These are phyloP conservation scores for Termitomyces sp. DNA, from an alignment of 768 basidiomycete genomes.

Conservation along the genomic window DNA sequence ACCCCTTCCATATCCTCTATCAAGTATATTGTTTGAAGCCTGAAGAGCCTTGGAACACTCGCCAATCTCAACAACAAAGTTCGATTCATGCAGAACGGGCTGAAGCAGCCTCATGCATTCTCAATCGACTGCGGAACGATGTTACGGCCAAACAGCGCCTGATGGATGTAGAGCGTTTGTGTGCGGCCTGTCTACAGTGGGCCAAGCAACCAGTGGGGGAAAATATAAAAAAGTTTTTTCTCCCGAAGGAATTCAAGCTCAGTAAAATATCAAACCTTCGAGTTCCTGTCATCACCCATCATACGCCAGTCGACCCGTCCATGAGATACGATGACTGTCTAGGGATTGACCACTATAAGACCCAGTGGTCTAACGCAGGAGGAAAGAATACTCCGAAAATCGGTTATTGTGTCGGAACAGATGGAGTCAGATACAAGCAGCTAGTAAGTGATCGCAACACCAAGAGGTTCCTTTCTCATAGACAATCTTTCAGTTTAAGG, in stretches of 20 bases:
- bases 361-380: constrained; percentile 58
- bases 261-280: constrained; percentile 43
- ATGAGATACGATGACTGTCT: constrained; percentile 63
- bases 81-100: constrained; percentile 53
- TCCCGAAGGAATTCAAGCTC: constrained; percentile 45
- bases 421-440: constrained; percentile 68
- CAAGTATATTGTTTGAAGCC: constrained; percentile 75
- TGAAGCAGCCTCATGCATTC: constrained; percentile 59
- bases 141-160: constrained; percentile 32
- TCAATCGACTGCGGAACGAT: constrained; percentile 45
- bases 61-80: constrained; percentile 41
- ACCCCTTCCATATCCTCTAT: constrained; percentile 92
- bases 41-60: constrained; percentile 23
- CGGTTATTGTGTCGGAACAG: constrained; percentile 57
- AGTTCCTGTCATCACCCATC: constrained; percentile 82
- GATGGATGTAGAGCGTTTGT: constrained; percentile 51
- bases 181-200: constrained; percentile 68
- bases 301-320: constrained; percentile 65
- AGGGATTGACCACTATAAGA: constrained; percentile 62
- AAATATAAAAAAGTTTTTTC: constrained; percentile 17
- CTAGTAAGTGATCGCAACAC: constrained; percentile 33
- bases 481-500: constrained; percentile 70
- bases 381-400: constrained; percentile 86
- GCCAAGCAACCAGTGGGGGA: constrained; percentile 54
- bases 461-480: background rate